Evolutionary conservation across 1,284 basidiomycete genomes (phyloP).

Genomic region (Somion occarium): DNA sequence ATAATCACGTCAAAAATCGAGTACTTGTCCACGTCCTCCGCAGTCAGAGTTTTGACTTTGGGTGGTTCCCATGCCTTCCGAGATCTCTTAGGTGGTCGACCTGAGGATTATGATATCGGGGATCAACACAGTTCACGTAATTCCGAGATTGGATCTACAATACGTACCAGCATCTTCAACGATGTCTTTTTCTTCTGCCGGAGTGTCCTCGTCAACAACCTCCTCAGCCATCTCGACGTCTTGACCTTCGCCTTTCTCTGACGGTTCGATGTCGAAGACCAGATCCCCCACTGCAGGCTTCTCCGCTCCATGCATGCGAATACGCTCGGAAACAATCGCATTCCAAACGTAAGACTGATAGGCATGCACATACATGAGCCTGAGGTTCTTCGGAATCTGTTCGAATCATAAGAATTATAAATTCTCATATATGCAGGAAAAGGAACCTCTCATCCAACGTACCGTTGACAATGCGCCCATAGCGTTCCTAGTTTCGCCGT

Average conservation of each 20-base stretch:
- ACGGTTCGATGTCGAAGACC: conserved; percentile 57
- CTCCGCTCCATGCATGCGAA: conserved; percentile 73
- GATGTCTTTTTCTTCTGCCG: conserved; percentile 25
- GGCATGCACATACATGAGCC: conserved; percentile 97
- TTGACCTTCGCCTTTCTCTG: conserved; percentile 31
- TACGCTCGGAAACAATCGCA: conserved; percentile 88
- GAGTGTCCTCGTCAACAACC: conserved; percentile 32
- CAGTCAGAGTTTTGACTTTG: conserved; percentile 73
- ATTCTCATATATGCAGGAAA: conserved; percentile 1
- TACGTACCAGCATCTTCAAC: conserved; percentile 39
- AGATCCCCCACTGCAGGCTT: conserved; percentile 85
- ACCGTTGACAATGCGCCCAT: conserved; percentile 85
- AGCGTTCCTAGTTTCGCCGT: conserved; percentile 73
- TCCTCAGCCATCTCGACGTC: conserved; percentile 33
- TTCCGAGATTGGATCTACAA: background rate
- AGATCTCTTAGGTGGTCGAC: conserved; percentile 25
- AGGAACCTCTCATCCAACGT: conserved; percentile 24
- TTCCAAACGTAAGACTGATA: conserved; percentile 99
- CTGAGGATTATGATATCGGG: conserved; percentile 13
- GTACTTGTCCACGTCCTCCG: conserved; percentile 73
- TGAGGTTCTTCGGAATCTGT: conserved; percentile 91
- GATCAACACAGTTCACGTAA: conserved; percentile 12
- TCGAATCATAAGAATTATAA: background rate
- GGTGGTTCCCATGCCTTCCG: conserved; percentile 58
- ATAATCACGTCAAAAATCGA: conserved; percentile 93